These are phyloP conservation scores for Dactylellina drechsleri DNA, from an alignment of 2,329 filamentous ascomycete species.

Conservation along the genomic window DNA sequence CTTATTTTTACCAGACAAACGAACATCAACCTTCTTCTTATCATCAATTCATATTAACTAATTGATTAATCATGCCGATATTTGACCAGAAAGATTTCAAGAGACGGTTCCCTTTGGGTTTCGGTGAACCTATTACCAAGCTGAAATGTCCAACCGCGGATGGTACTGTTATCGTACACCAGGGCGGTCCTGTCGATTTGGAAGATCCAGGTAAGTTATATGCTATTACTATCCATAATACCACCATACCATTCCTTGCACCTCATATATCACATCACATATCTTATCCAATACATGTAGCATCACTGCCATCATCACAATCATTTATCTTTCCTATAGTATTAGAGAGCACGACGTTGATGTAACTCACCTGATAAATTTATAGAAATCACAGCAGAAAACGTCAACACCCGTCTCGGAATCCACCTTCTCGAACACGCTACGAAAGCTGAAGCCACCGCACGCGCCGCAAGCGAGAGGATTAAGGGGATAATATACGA, in stretches of 20 bases:
- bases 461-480: neutral
- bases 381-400: neutral
- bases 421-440: constrained; percentile 9
- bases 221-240: too few species aligned
- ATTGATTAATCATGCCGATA: neutral
- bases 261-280: too few species aligned
- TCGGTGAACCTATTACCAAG: constrained; percentile 21
- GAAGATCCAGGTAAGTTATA: constrained; percentile 24
- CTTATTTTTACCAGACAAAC: neutral
- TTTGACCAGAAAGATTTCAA: constrained; percentile 14
- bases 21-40: neutral
- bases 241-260: neutral
- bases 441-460: constrained; percentile 1
- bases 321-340: neutral
- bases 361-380: neutral
- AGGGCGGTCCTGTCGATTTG: constrained; percentile 34
- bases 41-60: neutral
- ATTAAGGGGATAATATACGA: constrained; percentile 38
- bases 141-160: neutral
- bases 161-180: neutral
- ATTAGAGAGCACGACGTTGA: neutral
- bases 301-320: too few species aligned
- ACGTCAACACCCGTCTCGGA: constrained; percentile 18
- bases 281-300: too few species aligned
- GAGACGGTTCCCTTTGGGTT: constrained; percentile 19